Evolutionary conservation across 768 basidiomycete species (phyloP).

Genomic region (Leccinum aurantiacum): DNA sequence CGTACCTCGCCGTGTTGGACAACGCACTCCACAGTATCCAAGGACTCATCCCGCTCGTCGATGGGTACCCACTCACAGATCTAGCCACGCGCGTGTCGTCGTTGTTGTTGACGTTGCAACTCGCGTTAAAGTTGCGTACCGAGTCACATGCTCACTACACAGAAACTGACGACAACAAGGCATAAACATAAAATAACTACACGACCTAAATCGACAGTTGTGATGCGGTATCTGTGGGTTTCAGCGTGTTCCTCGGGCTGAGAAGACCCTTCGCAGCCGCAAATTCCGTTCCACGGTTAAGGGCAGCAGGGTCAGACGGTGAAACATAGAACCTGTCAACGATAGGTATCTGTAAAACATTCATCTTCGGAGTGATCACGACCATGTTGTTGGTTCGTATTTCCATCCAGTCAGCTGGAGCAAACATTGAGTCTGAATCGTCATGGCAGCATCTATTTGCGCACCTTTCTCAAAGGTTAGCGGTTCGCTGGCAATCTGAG

Average conservation of each 20-base stretch:
- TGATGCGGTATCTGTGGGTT: conserved; percentile 19
- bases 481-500: conserved; percentile 84
- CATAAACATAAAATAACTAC: conserved; percentile 4
- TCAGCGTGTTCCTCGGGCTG: conserved; percentile 50
- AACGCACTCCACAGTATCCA: conserved; percentile 68
- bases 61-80: not conserved
- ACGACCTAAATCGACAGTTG: conserved; percentile 20
- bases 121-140: not conserved
- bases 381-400: conserved; percentile 96
- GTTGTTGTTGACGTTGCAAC: not conserved
- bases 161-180: not conserved
- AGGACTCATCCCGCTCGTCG: conserved; percentile 40
- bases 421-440: not conserved
- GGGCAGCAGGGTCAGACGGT: conserved; percentile 74
- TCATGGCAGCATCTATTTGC: conserved; percentile 5
- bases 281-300: conserved; percentile 73
- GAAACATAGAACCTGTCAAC: conserved; percentile 91
- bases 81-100: not conserved
- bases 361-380: conserved; percentile 94
- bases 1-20: conserved; percentile 61
- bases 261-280: conserved; percentile 86
- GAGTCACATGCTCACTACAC: conserved; percentile 10
- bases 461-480: conserved; percentile 93
- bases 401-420: conserved; percentile 94
- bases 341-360: conserved; percentile 91